These are phyloP conservation scores for Aciculoconidium aculeatum DNA, from an alignment of 805 yeast species.

Conservation along the genomic window DNA sequence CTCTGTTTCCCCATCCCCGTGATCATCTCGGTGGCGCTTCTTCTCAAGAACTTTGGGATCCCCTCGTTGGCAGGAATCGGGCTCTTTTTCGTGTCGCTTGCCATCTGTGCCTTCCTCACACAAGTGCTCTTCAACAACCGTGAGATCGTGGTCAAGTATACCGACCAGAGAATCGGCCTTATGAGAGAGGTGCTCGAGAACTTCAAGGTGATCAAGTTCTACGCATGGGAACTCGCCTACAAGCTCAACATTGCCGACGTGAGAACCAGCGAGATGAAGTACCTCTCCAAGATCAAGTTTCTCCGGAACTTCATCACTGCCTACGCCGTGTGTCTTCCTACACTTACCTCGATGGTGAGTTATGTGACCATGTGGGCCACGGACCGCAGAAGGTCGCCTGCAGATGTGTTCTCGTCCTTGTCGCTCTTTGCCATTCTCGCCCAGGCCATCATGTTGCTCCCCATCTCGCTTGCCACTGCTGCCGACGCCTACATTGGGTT, in stretches of 20 bases:
- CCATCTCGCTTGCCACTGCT: constrained; percentile 39
- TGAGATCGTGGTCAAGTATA: constrained; percentile 29
- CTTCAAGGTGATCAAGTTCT: constrained; percentile 39
- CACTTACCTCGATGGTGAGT: constrained; percentile 40
- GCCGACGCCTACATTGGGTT: constrained; percentile 41
- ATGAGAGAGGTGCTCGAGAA: constrained; percentile 39
- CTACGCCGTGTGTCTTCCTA: constrained; percentile 39
- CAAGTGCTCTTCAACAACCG: constrained; percentile 30
- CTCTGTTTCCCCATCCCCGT: constrained; percentile 40
- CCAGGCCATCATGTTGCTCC: constrained; percentile 38
- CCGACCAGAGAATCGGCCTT: constrained; percentile 37
- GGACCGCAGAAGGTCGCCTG: constrained; percentile 31
- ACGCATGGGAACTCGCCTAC: constrained; percentile 44
- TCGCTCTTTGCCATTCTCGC: constrained; percentile 39
- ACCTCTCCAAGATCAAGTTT: constrained; percentile 35
- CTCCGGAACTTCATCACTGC: constrained; percentile 39
- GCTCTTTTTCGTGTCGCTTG: constrained; percentile 29
- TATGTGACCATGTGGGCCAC: constrained; percentile 43
- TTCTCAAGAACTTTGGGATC: constrained; percentile 33
- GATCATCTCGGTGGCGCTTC: constrained; percentile 30
- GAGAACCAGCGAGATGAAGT: constrained; percentile 36
- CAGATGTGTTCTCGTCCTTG: constrained; percentile 37
- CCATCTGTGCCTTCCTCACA: constrained; percentile 29
- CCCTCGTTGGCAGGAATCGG: constrained; percentile 38
- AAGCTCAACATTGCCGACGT: constrained; percentile 27